Conservation (phyloP, 768 basidiomycete genomes). For the Filobasidium floriforme region DNA sequence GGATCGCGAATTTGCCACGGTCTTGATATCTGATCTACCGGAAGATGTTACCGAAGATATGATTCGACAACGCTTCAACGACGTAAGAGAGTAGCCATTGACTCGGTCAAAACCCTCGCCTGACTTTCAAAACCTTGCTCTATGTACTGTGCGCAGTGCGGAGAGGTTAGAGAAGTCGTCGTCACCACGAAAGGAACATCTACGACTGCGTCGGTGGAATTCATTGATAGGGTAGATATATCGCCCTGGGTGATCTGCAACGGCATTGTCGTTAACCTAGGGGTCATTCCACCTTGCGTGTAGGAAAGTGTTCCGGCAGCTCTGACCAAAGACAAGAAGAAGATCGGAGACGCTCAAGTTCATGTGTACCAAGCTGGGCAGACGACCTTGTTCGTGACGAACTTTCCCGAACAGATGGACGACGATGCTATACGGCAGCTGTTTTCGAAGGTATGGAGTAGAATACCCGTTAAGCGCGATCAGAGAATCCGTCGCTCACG, state of each 20-base stretch:
- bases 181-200: slow-evolving; percentile 57
- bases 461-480: not conserved
- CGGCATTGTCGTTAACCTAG: no score
- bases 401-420: slow-evolving; percentile 79
- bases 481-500: no score
- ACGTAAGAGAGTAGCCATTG: slow-evolving; percentile 53
- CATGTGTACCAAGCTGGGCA: slow-evolving; percentile 85
- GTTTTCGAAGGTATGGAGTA: slow-evolving; percentile 61
- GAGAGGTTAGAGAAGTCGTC: slow-evolving; percentile 74
- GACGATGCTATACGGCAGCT: slow-evolving; percentile 66
- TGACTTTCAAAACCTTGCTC: slow-evolving; percentile 22
- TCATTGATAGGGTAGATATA: slow-evolving; percentile 56
- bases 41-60: slow-evolving; percentile 57
- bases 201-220: slow-evolving; percentile 81
- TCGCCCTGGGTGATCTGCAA: no score
- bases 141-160: slow-evolving; percentile 59
- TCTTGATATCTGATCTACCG: slow-evolving; percentile 72
- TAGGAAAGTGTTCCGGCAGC: slow-evolving; percentile 80
- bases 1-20: slow-evolving; percentile 89
- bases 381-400: slow-evolving; percentile 89
- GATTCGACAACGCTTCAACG: slow-evolving; percentile 69
- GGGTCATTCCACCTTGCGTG: not conserved
- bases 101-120: not conserved
- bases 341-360: slow-evolving; percentile 65
- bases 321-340: slow-evolving; percentile 90